Evolutionary conservation across 2,329 filamentous ascomycete genomes (phyloP).

Genomic region (Juglanconis sp.): DNA sequence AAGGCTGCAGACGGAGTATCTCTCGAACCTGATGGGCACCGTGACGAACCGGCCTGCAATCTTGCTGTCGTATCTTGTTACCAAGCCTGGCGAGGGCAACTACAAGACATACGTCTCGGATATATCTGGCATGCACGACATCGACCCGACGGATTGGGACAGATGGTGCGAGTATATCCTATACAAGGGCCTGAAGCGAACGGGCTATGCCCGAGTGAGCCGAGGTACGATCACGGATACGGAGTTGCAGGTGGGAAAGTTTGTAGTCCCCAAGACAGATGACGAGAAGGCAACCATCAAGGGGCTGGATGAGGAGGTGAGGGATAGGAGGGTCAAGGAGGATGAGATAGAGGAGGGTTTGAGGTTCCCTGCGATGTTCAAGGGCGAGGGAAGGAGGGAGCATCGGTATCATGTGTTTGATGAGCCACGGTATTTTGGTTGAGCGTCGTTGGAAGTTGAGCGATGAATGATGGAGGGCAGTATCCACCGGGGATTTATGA

Average conservation of each 20-base stretch:
- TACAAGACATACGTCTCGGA: conserved; percentile 94
- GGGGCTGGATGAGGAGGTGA: conserved; percentile 46
- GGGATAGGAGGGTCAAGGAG: conserved; percentile 62
- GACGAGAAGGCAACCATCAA: conserved; percentile 43
- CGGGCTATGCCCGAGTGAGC: conserved; percentile 86
- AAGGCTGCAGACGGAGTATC: conserved; percentile 79
- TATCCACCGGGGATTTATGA: too few species aligned
- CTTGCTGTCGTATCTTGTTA: conserved; percentile 88
- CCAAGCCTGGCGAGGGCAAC: conserved; percentile 84
- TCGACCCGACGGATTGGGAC: conserved; percentile 91
- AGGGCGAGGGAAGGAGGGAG: conserved; percentile 79
- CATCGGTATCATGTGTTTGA: conserved; percentile 95
- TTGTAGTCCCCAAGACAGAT: conserved; percentile 72
- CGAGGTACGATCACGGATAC: conserved; percentile 93
- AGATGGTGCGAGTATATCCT: conserved; percentile 99
- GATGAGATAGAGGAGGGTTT: conserved; percentile 70
- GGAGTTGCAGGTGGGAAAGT: conserved; percentile 94
- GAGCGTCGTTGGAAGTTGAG: not conserved
- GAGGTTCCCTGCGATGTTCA: conserved; percentile 82
- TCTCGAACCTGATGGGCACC: conserved; percentile 82
- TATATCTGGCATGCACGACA: conserved; percentile 87
- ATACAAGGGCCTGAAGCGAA: conserved; percentile 82
- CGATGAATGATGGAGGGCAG: not conserved
- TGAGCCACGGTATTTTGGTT: conserved; percentile 71
- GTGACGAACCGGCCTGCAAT: conserved; percentile 72